Conservation (phyloP, 257 asterid species). For the Leonotis leonurus region DNA sequence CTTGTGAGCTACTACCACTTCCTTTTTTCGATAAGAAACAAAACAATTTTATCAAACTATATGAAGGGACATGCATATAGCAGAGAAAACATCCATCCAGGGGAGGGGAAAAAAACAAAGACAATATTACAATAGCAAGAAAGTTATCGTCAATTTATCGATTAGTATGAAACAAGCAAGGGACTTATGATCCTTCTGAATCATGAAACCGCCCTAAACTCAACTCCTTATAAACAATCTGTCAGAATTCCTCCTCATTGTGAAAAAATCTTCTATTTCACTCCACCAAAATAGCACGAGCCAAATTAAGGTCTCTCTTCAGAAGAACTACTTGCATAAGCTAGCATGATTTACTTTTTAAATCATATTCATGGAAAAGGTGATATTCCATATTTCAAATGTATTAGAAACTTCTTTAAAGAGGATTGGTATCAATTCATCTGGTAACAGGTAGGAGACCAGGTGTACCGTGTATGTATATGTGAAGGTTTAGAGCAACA, state of each 20-base stretch:
- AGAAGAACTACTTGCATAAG: background rate
- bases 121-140: background rate
- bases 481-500: background rate
- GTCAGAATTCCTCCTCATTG: background rate
- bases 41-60: background rate
- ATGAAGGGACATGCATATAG: background rate
- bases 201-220: background rate
- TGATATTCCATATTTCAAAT: constrained; percentile 3
- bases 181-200: background rate
- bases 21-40: background rate
- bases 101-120: background rate
- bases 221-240: background rate
- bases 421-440: background rate
- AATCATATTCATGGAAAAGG: constrained; percentile 3
- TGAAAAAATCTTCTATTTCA: background rate
- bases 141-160: background rate
- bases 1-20: background rate
- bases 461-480: too few species aligned
- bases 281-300: background rate
- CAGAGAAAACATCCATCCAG: background rate
- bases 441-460: background rate
- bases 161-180: background rate
- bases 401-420: background rate
- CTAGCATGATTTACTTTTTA: background rate
- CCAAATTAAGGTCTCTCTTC: too few species aligned